Evolutionary conservation across 2,329 filamentous ascomycete species (phyloP).

Genomic region (Bipolaris cookei): DNA sequence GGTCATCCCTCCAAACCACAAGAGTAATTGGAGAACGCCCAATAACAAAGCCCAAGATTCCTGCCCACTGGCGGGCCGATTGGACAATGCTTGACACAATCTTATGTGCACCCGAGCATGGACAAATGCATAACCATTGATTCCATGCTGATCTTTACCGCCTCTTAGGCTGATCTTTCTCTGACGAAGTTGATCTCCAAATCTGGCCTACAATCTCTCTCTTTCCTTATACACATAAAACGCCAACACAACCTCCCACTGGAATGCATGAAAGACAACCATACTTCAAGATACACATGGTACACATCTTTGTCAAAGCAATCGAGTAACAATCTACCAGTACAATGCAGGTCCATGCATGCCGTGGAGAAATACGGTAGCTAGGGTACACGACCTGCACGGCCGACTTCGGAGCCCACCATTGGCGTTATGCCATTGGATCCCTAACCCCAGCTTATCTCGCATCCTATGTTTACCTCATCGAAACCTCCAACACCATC

Average conservation of each 20-base stretch:
- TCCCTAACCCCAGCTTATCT: conserved; percentile 26
- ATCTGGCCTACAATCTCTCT: not conserved
- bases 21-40: not conserved
- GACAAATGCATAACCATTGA: not conserved
- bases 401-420: conserved; percentile 12
- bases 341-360: conserved; percentile 11
- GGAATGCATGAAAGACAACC: not conserved
- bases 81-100: not conserved
- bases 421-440: conserved; percentile 21
- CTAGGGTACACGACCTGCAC: conserved; percentile 2
- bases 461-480: conserved; percentile 33
- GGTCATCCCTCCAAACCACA: not conserved
- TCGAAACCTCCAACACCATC: conserved; percentile 27
- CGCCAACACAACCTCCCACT: not conserved
- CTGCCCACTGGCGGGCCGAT: not conserved
- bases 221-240: not conserved
- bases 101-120: not conserved
- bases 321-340: conserved; percentile 19
- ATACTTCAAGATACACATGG: not conserved
- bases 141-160: not conserved
- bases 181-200: not conserved
- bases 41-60: not conserved
- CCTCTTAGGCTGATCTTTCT: not conserved
- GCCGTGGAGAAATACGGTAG: conserved; percentile 17
- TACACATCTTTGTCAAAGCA: conserved; percentile 17